Evolutionary conservation across 495 filamentous ascomycete genomes (phyloP), one percentile per base, ranked within the genome.

Genomic region (Trypethelium eluteriae): DNA sequence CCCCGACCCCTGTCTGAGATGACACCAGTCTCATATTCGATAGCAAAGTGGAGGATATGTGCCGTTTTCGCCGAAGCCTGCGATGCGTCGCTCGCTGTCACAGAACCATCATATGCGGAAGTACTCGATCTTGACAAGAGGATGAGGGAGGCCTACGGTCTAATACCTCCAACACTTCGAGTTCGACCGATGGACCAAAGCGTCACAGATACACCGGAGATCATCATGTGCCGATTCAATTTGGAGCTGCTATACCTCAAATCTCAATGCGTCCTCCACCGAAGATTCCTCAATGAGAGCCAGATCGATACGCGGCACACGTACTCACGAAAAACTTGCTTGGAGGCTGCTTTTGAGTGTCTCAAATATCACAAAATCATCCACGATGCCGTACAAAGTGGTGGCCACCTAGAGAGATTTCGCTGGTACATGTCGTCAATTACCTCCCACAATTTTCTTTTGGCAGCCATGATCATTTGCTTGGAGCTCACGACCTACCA

Each of bases 381-480:
- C 25, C 71, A 75, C 62, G 57, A 71, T n/a, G 76, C 75, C 1
- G 75, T 70, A 7, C 67, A 75, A 39, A 72, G 74, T 2, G 79
- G 78, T 6, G 80, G 79, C 0, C 78, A 75, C 49, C 70, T 83
- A 9, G 68, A 79, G 39, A 76, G 76, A 18, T 77, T 81, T 25
- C 72, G 74, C 56, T 83, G 81, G 80, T 79, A 81, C 71, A 74
- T 82, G 62, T 76, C 79, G 9, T 76, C 76, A 1, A 71, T 83
- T 11, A 76, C 71, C 2, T 71, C 74, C 3, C 76, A 81, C 67
- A 81, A 82, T 63, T 83, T 82, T 66, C 74, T 84, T 2, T 73
- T 81, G 1, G 82, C 81, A 1, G 75, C 80, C 11, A 84, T 85
- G 82, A 70, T 85, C 14, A 69, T 83, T 12, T 82, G 81, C 65